These are phyloP conservation scores for Peronospora farinosa DNA, from an alignment of 352 stramenopile genomes.

Conservation along the genomic window DNA sequence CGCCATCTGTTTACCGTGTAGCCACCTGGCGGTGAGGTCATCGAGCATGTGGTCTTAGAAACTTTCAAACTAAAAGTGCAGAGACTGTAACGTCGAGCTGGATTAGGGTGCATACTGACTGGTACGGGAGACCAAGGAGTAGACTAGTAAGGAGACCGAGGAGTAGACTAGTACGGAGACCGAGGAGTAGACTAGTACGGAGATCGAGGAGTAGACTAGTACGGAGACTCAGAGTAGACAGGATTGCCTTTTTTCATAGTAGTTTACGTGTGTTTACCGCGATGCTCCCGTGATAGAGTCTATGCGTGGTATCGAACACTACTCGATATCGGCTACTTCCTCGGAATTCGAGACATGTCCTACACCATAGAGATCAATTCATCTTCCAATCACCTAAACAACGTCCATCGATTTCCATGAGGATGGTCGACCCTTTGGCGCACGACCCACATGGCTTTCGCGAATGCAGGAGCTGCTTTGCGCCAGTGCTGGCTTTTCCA, in stretches of 20 bases:
- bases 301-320: background rate
- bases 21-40: slow-evolving; percentile 20
- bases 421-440: slow-evolving; percentile 21
- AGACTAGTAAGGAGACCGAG: slow-evolving; percentile 2
- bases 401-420: slow-evolving; percentile 17
- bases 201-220: background rate
- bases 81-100: background rate
- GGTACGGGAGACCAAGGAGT: background rate
- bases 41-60: background rate
- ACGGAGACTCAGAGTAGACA: slow-evolving; percentile 1
- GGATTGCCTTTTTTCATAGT: slow-evolving; percentile 4
- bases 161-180: background rate
- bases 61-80: background rate
- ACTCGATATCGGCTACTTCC: slow-evolving; percentile 9
- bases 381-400: slow-evolving; percentile 19
- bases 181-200: background rate
- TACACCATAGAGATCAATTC: slow-evolving; percentile 19
- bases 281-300: slow-evolving; percentile 22
- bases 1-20: slow-evolving; percentile 25
- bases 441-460: slow-evolving; percentile 27
- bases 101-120: background rate
- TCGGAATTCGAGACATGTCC: slow-evolving; percentile 7
- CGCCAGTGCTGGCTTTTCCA: slow-evolving; percentile 22
- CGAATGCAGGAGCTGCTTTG: slow-evolving; percentile 25
- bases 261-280: background rate